Conservation (phyloP, 257 asterid species). For the Lavandula angustifolia region DNA sequence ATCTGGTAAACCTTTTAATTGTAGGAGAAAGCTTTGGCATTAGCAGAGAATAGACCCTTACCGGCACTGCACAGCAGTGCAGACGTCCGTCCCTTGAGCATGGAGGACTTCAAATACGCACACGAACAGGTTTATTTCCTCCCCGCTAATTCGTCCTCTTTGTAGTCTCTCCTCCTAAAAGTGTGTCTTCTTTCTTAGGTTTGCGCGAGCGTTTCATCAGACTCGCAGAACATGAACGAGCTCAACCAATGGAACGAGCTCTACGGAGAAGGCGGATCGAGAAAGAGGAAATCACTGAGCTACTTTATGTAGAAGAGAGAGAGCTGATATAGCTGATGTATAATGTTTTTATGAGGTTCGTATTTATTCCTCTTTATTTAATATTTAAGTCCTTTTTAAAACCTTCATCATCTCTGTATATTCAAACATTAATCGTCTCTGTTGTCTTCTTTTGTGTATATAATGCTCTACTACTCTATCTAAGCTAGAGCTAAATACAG, state of each 20-base stretch:
- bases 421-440: too few relatives aligned
- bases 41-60: constrained; percentile 52
- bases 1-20: constrained; percentile 24
- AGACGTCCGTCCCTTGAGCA: constrained; percentile 58
- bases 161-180: neutral
- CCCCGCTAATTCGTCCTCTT: neutral
- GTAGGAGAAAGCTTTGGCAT: constrained; percentile 61
- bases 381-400: constrained; percentile 2
- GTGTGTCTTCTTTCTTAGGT: constrained; percentile 42
- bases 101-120: constrained; percentile 67
- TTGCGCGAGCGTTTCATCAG: constrained; percentile 77
- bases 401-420: too few relatives aligned
- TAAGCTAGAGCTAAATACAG: too few relatives aligned
- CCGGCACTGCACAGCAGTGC: constrained; percentile 68
- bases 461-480: too few relatives aligned
- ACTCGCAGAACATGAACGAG: constrained; percentile 75
- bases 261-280: constrained; percentile 82
- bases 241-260: constrained; percentile 78
- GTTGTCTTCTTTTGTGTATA: too few relatives aligned
- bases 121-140: constrained; percentile 51
- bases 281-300: constrained; percentile 71
- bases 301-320: constrained; percentile 63
- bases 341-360: constrained; percentile 21
- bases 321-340: constrained; percentile 13
- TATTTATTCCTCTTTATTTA: constrained; percentile 29